Conservation (phyloP, 2,329 filamentous ascomycete genomes). For the Penicillium sp. region DNA sequence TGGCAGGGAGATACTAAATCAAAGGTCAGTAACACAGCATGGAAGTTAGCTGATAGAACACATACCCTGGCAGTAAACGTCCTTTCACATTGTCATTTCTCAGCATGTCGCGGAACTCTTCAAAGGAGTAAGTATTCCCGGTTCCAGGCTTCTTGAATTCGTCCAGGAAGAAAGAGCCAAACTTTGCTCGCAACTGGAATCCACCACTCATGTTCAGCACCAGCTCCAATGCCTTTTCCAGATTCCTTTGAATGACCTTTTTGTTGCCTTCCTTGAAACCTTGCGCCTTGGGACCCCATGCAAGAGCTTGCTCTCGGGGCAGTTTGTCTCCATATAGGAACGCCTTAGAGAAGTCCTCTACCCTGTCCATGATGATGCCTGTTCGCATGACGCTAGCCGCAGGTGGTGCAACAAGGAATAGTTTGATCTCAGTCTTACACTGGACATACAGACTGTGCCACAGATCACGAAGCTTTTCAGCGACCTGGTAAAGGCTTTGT, state of each 20-base stretch:
- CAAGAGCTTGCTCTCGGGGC: not conserved
- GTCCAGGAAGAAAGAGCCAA: slow-evolving; percentile 45
- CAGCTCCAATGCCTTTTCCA: slow-evolving; percentile 26
- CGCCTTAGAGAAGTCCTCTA: slow-evolving; percentile 18
- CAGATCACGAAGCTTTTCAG: slow-evolving; percentile 27
- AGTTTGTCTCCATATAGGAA: slow-evolving; percentile 20
- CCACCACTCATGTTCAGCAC: slow-evolving; percentile 30
- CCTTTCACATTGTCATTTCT: slow-evolving; percentile 37
- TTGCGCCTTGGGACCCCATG: not conserved
- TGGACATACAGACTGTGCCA: slow-evolving; percentile 33
- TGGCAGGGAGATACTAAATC: slow-evolving; percentile 26
- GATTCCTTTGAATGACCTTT: not conserved
- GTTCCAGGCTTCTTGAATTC: slow-evolving; percentile 35
- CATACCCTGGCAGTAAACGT: slow-evolving; percentile 41
- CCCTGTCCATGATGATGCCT: slow-evolving; percentile 29
- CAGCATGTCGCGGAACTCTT: slow-evolving; percentile 46
- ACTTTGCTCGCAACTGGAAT: slow-evolving; percentile 45
- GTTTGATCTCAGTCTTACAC: slow-evolving; percentile 32
- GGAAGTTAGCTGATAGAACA: not conserved
- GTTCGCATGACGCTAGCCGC: slow-evolving; percentile 18
- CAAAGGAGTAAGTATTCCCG: slow-evolving; percentile 33
- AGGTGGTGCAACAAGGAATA: slow-evolving; percentile 38
- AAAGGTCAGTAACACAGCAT: not conserved
- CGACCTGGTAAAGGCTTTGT: slow-evolving; percentile 41
- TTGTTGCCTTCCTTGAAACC: slow-evolving; percentile 3